Conservation (phyloP, 106 monocot genomes). For the Apostasia ramifera region DNA sequence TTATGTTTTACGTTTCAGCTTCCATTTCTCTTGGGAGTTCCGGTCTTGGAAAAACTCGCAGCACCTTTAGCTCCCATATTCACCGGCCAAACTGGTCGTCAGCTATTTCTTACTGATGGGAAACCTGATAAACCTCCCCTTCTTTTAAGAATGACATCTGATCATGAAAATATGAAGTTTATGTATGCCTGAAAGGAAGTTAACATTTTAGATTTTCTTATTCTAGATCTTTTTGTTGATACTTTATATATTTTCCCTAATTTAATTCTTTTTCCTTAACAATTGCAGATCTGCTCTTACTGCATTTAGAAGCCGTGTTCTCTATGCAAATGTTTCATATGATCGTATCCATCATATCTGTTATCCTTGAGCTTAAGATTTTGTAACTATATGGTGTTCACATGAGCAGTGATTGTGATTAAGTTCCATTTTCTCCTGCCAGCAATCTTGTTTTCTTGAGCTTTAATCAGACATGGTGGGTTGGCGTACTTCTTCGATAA, state of each 20-base stretch:
- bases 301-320: slow-evolving; percentile 55
- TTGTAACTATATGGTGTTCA: too few relatives aligned
- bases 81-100: slow-evolving; percentile 74
- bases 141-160: slow-evolving; percentile 86
- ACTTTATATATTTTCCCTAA: neutral
- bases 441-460: slow-evolving; percentile 32
- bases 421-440: too few relatives aligned
- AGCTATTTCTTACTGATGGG: slow-evolving; percentile 91
- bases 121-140: slow-evolving; percentile 73
- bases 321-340: slow-evolving; percentile 98
- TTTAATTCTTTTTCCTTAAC: slow-evolving; percentile 1
- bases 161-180: slow-evolving; percentile 67
- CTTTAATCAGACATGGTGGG: slow-evolving; percentile 83
- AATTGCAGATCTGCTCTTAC: slow-evolving; percentile 76
- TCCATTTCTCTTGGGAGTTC: slow-evolving; percentile 85
- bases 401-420: too few relatives aligned
- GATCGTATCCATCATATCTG: slow-evolving; percentile 74
- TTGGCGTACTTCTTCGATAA: slow-evolving; percentile 96
- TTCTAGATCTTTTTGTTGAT: neutral
- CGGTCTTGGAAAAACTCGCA: slow-evolving; percentile 88
- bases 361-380: too few relatives aligned
- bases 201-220: neutral
- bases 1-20: slow-evolving; percentile 45
- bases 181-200: slow-evolving; percentile 38
- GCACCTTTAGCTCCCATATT: slow-evolving; percentile 76